Evolutionary conservation across 2,329 filamentous ascomycete genomes (phyloP), one percentile per base, ranked within the genome.

Genomic region (Alternaria sp.): DNA sequence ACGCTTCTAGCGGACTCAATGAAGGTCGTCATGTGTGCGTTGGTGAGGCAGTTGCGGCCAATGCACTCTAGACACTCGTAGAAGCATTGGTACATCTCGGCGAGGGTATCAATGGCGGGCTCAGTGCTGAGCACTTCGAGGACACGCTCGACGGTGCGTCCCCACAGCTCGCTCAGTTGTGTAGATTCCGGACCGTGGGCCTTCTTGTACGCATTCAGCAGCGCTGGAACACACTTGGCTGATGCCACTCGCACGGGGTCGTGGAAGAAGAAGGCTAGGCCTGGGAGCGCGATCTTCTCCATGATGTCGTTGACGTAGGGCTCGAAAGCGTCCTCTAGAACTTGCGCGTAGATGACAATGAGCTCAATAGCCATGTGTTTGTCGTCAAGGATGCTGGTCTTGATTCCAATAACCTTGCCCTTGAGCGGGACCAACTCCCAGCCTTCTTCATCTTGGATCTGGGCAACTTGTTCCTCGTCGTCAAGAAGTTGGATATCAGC

Each of bases 351-450:
- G 66, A 99, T 95, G 50, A 97, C 94, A 64, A 99, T 91, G 57
- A 99, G 89, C 82, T 99, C 96, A 69, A 99, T 98, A n/a, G 96
- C 96, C 88, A 97, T 97, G 81, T 98, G 94, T 85, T 99, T 99
- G 82, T 99, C 96, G 74, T 99, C 96, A 80, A 99, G 90, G 10
- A 92, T 93, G 79, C 93, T 97, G 8, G 96, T 99, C 83, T 94
- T 93, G 83, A 99, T 99, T 68, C 96, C 96, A 75, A 99, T 97
- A 81, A 97, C 93, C 84, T 98, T 98, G 69, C 96, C 96, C 82
- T 97, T 97, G 59, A 99, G 87, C 9, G 96, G 96, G 15, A 99
- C 93, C 70, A 99, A 86, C 80, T 99, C 96, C 96, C 96, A 99
- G 46, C 95, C 95, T 61, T 97, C 95, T 74, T 98, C 95, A 74